Evolutionary conservation across 2,329 filamentous ascomycete species (phyloP).

Genomic region (Fusarium bactridioides): DNA sequence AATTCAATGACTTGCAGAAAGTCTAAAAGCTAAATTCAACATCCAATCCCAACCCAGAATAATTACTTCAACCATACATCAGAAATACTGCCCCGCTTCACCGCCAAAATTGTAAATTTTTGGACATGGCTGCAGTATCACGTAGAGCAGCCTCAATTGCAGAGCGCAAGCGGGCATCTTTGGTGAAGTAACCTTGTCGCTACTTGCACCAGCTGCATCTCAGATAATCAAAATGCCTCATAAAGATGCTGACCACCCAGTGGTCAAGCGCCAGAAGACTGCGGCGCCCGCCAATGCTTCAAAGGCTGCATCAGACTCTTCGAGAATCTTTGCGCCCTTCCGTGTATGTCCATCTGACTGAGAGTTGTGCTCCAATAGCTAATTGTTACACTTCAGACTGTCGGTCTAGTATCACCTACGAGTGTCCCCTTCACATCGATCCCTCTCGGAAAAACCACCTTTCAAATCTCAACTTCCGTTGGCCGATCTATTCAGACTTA

Average conservation of each 20-base stretch:
- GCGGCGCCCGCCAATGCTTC: constrained; percentile 47
- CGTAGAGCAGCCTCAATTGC: constrained; percentile 27
- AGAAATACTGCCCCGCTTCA: constrained; percentile 33
- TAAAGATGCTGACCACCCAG: constrained; percentile 66
- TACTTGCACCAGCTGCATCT: background rate
- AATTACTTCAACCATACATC: background rate
- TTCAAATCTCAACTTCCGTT: constrained; percentile 96
- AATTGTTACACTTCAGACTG: constrained; percentile 65
- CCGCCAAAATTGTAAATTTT: constrained; percentile 45
- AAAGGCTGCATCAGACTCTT: constrained; percentile 59
- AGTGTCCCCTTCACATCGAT: constrained; percentile 88
- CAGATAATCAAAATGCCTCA: constrained; percentile 59
- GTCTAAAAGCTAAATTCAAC: background rate
- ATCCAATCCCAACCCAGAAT: background rate
- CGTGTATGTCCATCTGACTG: constrained; percentile 65
- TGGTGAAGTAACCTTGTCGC: constrained; percentile 4
- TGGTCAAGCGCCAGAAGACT: constrained; percentile 79
- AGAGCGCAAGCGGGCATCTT: constrained; percentile 29
- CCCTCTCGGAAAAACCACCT: constrained; percentile 90
- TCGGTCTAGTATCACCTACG: constrained; percentile 93
- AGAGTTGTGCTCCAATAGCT: background rate
- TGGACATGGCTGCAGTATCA: constrained; percentile 35
- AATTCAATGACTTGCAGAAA: background rate
- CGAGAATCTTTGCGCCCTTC: constrained; percentile 92
- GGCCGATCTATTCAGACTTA: constrained; percentile 94